A percentile compares a stretch with the other conserved stretches of the same genome.
These are phyloP conservation scores for Mortierella claussenii DNA, from an alignment of 192 early-diverging fungal species.

Conservation along the genomic window DNA sequence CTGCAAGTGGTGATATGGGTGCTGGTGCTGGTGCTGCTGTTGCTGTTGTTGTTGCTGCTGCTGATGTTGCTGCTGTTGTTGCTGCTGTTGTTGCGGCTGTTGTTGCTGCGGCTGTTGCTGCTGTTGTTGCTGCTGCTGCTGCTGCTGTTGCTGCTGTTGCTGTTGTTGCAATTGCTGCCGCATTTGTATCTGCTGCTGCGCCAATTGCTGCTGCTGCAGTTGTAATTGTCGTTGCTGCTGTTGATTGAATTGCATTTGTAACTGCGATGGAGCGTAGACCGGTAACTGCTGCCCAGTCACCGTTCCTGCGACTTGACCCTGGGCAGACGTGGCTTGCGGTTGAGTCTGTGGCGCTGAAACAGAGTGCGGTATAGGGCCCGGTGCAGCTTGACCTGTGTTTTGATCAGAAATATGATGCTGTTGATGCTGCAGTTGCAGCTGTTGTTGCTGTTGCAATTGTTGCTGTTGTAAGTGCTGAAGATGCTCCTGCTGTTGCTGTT, in stretches of 20 bases:
- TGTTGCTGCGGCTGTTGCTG: conserved; percentile 6
- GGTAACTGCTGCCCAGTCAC: no score
- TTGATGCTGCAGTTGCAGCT: conserved; percentile 12
- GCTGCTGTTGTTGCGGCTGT: conserved; percentile 3
- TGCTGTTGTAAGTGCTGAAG: conserved; percentile 1
- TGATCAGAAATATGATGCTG: no score
- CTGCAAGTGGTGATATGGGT: background rate
- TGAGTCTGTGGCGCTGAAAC: no score
- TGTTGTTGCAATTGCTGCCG: conserved; percentile 11
- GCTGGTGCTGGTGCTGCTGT: background rate
- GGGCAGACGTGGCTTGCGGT: no score
- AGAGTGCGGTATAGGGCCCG: no score
- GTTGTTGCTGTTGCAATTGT: conserved; percentile 3
- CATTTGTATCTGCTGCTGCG: conserved; percentile 9
- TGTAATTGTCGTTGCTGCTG: conserved; percentile 9
- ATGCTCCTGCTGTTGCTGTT: conserved; percentile 19
- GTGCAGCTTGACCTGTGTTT: no score
- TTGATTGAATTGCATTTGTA: no score
- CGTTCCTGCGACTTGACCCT: no score
- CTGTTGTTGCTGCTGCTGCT: conserved; percentile 1
- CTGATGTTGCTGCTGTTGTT: conserved; percentile 8
- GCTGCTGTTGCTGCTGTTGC: conserved; percentile 20
- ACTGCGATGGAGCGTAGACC: no score
- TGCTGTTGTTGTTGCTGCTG: background rate
- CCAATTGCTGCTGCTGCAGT: conserved; percentile 4